phyloP scores from a whole-genome alignment of 108 stramenopile species.

The Cyclotella kingstonii region DNA sequence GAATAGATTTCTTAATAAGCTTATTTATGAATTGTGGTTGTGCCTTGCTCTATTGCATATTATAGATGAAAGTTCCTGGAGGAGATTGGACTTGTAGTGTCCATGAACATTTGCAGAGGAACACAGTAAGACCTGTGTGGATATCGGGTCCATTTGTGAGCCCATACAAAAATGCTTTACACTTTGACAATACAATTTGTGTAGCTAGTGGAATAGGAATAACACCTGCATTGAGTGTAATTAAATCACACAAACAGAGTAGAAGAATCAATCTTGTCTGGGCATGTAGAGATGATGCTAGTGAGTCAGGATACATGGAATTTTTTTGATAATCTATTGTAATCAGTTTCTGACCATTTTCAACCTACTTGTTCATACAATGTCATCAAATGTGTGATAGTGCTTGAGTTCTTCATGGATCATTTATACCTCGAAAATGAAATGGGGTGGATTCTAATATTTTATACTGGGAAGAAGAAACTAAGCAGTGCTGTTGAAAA shows the following conservation, averaged over 20 bases:
- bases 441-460: slow-evolving; percentile 43
- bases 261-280: slow-evolving; percentile 48
- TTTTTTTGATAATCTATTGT: too few relatives aligned
- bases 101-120: slow-evolving; percentile 32
- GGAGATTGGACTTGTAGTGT: slow-evolving; percentile 52
- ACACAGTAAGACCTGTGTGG: slow-evolving; percentile 48
- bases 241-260: slow-evolving; percentile 32
- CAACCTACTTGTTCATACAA: background rate
- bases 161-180: slow-evolving; percentile 44
- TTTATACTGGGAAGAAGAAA: slow-evolving; percentile 50
- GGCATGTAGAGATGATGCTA: slow-evolving; percentile 39
- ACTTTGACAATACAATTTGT: slow-evolving; percentile 46
- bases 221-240: slow-evolving; percentile 47
- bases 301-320: background rate
- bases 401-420: slow-evolving; percentile 54
- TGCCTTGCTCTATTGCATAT: too few relatives aligned
- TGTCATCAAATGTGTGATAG: background rate
- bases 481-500: slow-evolving; percentile 17
- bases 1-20: too few relatives aligned
- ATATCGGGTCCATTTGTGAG: slow-evolving; percentile 47
- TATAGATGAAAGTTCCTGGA: slow-evolving; percentile 27
- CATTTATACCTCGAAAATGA: slow-evolving; percentile 42
- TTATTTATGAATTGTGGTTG: too few relatives aligned
- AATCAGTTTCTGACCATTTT: background rate
- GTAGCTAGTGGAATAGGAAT: slow-evolving; percentile 52